phyloP scores from a whole-genome alignment of 352 stramenopile species.

The Globisporangium cystogenes region DNA sequence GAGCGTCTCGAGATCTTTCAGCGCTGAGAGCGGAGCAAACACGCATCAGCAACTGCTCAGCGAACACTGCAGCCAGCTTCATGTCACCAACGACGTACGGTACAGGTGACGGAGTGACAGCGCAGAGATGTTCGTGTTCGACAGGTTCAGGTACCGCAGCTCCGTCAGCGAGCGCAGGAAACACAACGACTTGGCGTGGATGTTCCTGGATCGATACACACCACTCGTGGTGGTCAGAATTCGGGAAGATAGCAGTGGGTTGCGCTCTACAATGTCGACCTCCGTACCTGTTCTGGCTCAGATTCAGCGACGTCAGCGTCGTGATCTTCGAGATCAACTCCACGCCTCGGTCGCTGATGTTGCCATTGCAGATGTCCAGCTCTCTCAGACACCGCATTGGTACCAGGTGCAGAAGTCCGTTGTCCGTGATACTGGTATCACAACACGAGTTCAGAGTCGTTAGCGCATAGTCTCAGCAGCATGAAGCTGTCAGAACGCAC shows the following conservation, averaged over 20 bases:
- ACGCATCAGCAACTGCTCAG: neutral
- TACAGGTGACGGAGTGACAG: slow-evolving; percentile 67
- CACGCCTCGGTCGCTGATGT: slow-evolving; percentile 62
- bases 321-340: slow-evolving; percentile 73
- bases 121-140: slow-evolving; percentile 62
- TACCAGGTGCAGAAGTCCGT: slow-evolving; percentile 55
- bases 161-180: slow-evolving; percentile 49
- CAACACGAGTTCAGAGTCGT: neutral
- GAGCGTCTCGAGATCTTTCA: slow-evolving; percentile 48
- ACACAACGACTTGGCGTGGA: slow-evolving; percentile 59
- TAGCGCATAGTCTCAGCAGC: neutral
- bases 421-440: slow-evolving; percentile 50
- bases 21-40: slow-evolving; percentile 17
- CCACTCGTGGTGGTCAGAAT: too few species aligned
- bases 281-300: slow-evolving; percentile 72
- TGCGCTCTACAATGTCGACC: too few species aligned
- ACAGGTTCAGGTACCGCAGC: slow-evolving; percentile 69
- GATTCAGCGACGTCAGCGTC: slow-evolving; percentile 64
- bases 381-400: slow-evolving; percentile 45
- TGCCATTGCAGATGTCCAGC: slow-evolving; percentile 61
- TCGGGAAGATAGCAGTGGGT: too few species aligned
- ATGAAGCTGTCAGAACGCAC: neutral
- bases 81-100: slow-evolving; percentile 28
- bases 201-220: slow-evolving; percentile 44
- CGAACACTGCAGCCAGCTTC: neutral